Base-by-base conservation (phyloP, 805 yeast species). In the Candida ortonii region DNA sequence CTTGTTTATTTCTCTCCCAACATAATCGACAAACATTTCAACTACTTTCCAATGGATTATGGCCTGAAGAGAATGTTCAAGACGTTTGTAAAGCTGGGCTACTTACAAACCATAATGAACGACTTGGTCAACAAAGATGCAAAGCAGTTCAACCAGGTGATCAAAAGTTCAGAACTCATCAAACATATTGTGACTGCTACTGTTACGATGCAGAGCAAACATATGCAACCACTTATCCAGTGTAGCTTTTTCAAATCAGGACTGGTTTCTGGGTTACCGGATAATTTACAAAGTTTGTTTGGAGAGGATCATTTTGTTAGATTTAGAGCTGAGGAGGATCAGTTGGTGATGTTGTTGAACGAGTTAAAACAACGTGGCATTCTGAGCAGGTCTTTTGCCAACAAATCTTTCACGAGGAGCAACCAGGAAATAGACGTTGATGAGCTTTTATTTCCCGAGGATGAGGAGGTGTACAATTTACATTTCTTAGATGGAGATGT, bases 401-500 rank as follows among this genome's bases (percentile, higher is more conserved):
- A 18, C n/a, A 23, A 22, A 9, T 35, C 39, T 21, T 21, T 36
- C 10, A 33, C 30, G 13, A 28, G 34, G 17, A 25, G 26, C 5
- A 29, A 28, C 14, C 12, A 33, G 14, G 46, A 39, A 4, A 12
- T 40, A 19, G 47, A 50, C 10, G 26, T 64, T 10, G 61, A 62
- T 26, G 48, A 56, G 13, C 35, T 63, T 12, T 28, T 66, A 18
- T 64, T 64, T 36, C 70, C 71, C 1, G 33, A 38, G 2, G 66
- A 64, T 34, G 71, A 66, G 36, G 46, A 38, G 9, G 55, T 65
- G 6, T 23, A 32, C 9, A 62, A 63, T 34, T 46, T 36, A n/a
- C 57, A 53, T 25, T 33, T 57, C n/a, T 40, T 53, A 1, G 67
- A 64, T 26, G 46, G 43, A n/a, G 69, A 64, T 22, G 60, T 65